Percentiles rank a stretch among this genome's conserved stretches.
Conservation (phyloP, 352 stramenopile species). For the Peronospora destructor region DNA sequence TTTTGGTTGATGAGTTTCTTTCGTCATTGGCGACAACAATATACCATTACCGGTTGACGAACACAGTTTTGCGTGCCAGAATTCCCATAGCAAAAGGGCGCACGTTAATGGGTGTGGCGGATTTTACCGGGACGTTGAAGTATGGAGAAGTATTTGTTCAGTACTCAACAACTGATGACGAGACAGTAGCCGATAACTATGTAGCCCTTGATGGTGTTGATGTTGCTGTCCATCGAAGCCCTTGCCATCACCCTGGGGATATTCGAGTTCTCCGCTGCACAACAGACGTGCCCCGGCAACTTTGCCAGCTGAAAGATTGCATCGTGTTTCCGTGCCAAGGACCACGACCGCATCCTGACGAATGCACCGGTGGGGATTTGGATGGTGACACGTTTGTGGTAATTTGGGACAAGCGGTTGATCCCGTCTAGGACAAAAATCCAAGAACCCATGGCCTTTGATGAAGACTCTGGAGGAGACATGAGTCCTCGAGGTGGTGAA, state of each 20-base stretch:
- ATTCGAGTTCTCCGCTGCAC: constrained; percentile 56
- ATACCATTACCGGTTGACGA: constrained; percentile 62
- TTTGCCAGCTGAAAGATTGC: constrained; percentile 51
- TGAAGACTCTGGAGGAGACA: constrained; percentile 16
- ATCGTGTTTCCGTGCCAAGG: constrained; percentile 75
- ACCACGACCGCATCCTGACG: constrained; percentile 60
- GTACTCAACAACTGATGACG: constrained; percentile 45
- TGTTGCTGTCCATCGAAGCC: constrained; percentile 66
- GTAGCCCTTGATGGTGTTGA: constrained; percentile 35
- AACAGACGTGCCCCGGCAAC: constrained; percentile 35
- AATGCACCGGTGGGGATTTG: constrained; percentile 75
- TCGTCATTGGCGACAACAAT: constrained; percentile 47
- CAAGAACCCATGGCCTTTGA: constrained; percentile 46
- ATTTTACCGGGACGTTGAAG: constrained; percentile 61
- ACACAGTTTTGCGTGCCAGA: constrained; percentile 64
- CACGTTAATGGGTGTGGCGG: constrained; percentile 72
- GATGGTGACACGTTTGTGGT: constrained; percentile 77
- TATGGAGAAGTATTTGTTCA: constrained; percentile 78
- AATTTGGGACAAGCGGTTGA: constrained; percentile 73
- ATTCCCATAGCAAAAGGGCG: constrained; percentile 65
- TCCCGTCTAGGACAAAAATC: constrained; percentile 40
- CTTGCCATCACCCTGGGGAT: constrained; percentile 73
- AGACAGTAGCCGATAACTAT: constrained; percentile 12
- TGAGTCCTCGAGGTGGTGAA: constrained; percentile 11
- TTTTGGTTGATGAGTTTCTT: constrained; percentile 43